Evolutionary conservation across 306 rosid genomes (phyloP).

Genomic region (Hylodesmum podocarpum): DNA sequence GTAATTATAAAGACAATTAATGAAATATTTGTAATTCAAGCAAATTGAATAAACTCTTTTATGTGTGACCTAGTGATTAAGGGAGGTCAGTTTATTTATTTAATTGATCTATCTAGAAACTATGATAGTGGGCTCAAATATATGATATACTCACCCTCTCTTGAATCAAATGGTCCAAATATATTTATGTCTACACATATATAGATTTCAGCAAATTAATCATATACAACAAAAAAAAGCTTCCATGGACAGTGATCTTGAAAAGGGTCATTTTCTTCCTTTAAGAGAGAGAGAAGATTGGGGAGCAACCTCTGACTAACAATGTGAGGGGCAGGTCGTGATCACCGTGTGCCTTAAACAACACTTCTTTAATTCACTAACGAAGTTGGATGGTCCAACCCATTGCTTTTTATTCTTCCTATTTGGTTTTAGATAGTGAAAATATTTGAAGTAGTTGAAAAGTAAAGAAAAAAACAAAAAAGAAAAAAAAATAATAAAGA

Average conservation of each 20-base stretch:
- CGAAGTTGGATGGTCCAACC: slow-evolving; percentile 36
- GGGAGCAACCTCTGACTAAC: slow-evolving; percentile 29
- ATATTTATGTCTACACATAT: neutral
- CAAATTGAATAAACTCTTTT: no score
- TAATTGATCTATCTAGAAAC: no score
- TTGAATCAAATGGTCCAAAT: no score
- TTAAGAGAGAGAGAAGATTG: slow-evolving; percentile 23
- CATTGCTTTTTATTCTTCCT: neutral
- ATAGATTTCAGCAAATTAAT: neutral
- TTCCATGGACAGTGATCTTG: neutral
- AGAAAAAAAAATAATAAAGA: neutral
- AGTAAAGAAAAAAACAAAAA: neutral
- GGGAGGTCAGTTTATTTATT: no score
- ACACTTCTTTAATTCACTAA: slow-evolving; percentile 35
- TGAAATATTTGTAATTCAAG: no score
- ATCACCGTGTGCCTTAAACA: slow-evolving; percentile 42
- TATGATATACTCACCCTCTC: no score
- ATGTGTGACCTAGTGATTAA: no score
- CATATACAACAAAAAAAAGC: neutral
- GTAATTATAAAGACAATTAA: no score
- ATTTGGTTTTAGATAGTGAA: neutral
- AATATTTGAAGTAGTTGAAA: neutral
- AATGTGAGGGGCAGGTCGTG: slow-evolving; percentile 33
- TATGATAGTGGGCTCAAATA: no score
- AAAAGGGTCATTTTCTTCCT: slow-evolving; percentile 9